Conservation (phyloP, 2,329 filamentous ascomycete species). For the Zasmidium cellare region DNA sequence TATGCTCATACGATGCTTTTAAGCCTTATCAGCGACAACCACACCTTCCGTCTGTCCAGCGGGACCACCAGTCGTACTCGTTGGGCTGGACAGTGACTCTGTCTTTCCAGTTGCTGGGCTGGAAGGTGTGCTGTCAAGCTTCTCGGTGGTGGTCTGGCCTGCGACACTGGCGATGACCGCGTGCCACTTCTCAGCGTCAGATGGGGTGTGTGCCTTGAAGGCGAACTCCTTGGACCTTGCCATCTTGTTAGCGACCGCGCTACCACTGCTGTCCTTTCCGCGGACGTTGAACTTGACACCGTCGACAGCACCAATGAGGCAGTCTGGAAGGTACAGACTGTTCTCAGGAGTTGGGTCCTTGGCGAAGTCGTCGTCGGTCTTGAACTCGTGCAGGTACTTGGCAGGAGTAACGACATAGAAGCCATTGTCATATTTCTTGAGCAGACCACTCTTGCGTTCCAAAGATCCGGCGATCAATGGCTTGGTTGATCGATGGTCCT, state of each 20-base stretch:
- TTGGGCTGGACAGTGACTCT: slow-evolving; percentile 1
- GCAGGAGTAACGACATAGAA: slow-evolving; percentile 91
- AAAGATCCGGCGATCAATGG: slow-evolving; percentile 84
- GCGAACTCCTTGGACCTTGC: slow-evolving; percentile 75
- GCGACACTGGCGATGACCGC: slow-evolving; percentile 66
- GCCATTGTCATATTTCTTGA: slow-evolving; percentile 74
- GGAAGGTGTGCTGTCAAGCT: slow-evolving; percentile 39
- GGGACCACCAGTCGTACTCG: background rate
- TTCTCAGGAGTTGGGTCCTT: slow-evolving; percentile 80
- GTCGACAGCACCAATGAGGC: slow-evolving; percentile 68
- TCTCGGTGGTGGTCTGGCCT: slow-evolving; percentile 49
- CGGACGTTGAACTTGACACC: slow-evolving; percentile 91
- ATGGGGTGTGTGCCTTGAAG: slow-evolving; percentile 83
- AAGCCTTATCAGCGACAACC: background rate
- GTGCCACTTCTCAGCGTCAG: slow-evolving; percentile 84
- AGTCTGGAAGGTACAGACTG: slow-evolving; percentile 90
- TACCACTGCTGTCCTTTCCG: slow-evolving; percentile 84
- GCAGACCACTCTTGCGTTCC: slow-evolving; percentile 86
- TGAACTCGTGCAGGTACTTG: slow-evolving; percentile 93
- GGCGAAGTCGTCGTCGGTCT: slow-evolving; percentile 75
- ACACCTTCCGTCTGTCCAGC: background rate
- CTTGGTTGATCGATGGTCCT: slow-evolving; percentile 76
- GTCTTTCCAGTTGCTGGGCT: slow-evolving; percentile 18
- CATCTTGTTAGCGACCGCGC: slow-evolving; percentile 76
- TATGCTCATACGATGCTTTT: too few species aligned